A percentile compares a stretch with the other conserved stretches of the same genome.
phyloP scores from a whole-genome alignment of 2,329 filamentous ascomycete species.

The Claviceps spartinae region DNA sequence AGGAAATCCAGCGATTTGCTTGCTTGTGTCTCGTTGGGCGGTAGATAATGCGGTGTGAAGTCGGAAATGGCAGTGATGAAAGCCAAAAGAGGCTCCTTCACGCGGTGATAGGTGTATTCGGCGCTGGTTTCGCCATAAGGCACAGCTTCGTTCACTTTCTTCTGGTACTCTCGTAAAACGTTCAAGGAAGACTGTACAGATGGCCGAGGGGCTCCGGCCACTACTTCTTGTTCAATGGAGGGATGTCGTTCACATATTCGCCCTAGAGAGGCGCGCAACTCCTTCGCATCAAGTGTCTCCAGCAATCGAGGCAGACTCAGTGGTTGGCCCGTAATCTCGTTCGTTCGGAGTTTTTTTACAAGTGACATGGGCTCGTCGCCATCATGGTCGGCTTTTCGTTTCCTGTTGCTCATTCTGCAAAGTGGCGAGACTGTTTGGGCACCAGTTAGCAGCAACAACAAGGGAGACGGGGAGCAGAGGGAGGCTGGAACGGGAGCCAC shows the following conservation, averaged over 20 bases:
- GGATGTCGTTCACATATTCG: constrained; percentile 84
- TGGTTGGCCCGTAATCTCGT: constrained; percentile 51
- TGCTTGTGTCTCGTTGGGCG: constrained; percentile 77
- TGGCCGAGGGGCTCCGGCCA: constrained; percentile 73
- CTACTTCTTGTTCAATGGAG: constrained; percentile 72
- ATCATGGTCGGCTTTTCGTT: constrained; percentile 79
- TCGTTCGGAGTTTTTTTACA: constrained; percentile 47
- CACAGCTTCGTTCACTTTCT: constrained; percentile 62
- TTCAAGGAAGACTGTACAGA: constrained; percentile 67
- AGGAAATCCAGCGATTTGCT: constrained; percentile 74
- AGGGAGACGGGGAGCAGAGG: not conserved
- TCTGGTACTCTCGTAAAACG: constrained; percentile 72
- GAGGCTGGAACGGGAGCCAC: not conserved
- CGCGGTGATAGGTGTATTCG: constrained; percentile 90
- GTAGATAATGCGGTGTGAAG: constrained; percentile 90
- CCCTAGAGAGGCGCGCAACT: constrained; percentile 75
- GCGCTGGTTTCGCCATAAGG: constrained; percentile 76
- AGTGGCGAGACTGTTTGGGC: constrained; percentile 27
- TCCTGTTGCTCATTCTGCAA: constrained; percentile 44
- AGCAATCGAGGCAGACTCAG: constrained; percentile 58
- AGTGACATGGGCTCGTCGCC: constrained; percentile 80
- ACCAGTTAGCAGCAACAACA: not conserved
- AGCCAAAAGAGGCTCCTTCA: constrained; percentile 65
- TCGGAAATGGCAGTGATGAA: constrained; percentile 84
- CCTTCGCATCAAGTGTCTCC: constrained; percentile 78